Base-by-base conservation (phyloP, 2,329 filamentous ascomycete species). In the Ophiostoma quercus region DNA sequence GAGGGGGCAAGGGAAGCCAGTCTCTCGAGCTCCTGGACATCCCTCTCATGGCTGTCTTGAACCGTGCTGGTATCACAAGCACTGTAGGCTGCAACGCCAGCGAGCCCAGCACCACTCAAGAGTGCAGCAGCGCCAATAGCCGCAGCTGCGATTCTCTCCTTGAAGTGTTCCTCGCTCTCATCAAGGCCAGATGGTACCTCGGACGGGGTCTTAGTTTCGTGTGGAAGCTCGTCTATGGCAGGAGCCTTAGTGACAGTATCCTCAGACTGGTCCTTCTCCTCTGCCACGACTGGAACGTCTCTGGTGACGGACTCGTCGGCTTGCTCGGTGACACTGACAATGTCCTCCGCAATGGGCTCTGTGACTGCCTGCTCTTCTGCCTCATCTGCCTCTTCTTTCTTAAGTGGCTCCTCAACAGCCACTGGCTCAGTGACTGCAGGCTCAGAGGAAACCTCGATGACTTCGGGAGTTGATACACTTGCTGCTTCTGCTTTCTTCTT, bases 81-180 rank as follows among this genome's bases (percentile, higher is more conserved):
- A 19, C 37, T 66, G 32, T 16, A 54, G 2, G 12, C 51, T n/a
- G 67, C 57, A 12, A 66, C 14, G 0, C 62, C 63, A 4, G 68
- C 70, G 6, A 72, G 39, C 11, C 69, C 69, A 12, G 68, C 66
- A 11, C 72, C 68, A 22, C 72, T 72, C 72, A 73, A 63, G 0
- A 72, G 60, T 4, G 69, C 72, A 32, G 69, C 71, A 0, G 71
- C 71, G 2, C 69, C 70, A 14, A 73, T 37, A 7, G 71, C 72
- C 0, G 60, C 68, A 2, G 57, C 67, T 1, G 67, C 70, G 63
- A 70, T 65, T 19, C 67, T 70, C 32, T 70, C 68, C 16, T 63
- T 66, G n/a, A 71, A 29, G 3, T 65, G 51, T 1, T n/a, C 1
- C n/a, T 69, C 68, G 1, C 70, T 60, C 14, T 47, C 62, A 7